Base-by-base conservation (phyloP, 2,329 filamentous ascomycete genomes). In the Teratosphaeria epicoccoides region DNA sequence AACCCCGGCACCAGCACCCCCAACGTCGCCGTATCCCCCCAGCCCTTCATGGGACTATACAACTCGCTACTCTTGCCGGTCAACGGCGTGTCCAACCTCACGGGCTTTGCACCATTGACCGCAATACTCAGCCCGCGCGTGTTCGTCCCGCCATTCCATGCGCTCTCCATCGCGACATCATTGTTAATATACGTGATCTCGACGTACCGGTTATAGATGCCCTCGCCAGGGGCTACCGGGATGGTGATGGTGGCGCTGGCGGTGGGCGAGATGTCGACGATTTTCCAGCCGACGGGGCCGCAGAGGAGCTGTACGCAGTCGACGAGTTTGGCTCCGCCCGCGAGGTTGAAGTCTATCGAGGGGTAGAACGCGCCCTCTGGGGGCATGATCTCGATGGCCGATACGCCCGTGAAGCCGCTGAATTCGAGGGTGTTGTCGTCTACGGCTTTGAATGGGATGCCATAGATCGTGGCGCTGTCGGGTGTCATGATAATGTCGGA, bases 111-210 rank as follows among this genome's bases (percentile, higher is more conserved):
- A 1, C 66, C 70, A 24, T 79, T 79, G n/a, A 79, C 68, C 0
- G 68, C 59, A 12, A 79, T 62, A 0, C 75, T 76, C 59, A 77
- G 67, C 50, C 78, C 78, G 0, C 75, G 64, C 0, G 75, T 72
- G 56, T 78, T 79, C 0, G 70, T 68, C 0, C 73, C 76, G 55
- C 61, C 70, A 0, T 57, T 69, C 65, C 74, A 77, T 0, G 71
- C 64, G 0, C 65, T 69, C 1, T 61, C 61, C 14, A 76, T 68
- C 0, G 71, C 68, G 10, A 76, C 66, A 7, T 78, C 75, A 55
- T 79, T 77, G 63, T 79, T 78, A 61, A 77, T 73, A 45, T 72
- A 78, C 57, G 77, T 73, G 11, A 78, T 61, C 0, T 72, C 73
- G 0, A 78, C 52, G 26, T 74, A 69, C 52, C 72, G 70, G 0